Conservation (phyloP, 2,329 filamentous ascomycete genomes). For the Elsinoe batatas region DNA sequence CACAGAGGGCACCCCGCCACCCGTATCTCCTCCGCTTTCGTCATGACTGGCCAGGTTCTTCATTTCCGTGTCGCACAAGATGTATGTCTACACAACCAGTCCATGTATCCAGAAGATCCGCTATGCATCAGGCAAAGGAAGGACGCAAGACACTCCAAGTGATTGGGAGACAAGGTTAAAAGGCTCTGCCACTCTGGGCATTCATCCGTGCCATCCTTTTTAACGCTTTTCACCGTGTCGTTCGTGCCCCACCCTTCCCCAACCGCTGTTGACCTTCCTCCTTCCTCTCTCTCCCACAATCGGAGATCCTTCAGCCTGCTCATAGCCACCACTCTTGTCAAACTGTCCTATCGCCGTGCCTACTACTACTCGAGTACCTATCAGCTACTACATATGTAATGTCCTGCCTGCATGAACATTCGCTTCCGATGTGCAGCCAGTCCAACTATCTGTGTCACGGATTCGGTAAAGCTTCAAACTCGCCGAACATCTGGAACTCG, state of each 20-base stretch:
- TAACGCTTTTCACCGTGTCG: too few species aligned
- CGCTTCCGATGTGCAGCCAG: too few species aligned
- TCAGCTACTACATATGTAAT: too few species aligned
- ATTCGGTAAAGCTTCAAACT: too few species aligned
- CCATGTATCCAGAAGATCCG: not conserved
- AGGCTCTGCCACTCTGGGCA: not conserved
- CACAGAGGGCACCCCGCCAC: not conserved
- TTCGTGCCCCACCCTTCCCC: not conserved
- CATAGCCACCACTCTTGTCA: not conserved
- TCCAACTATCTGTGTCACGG: too few species aligned
- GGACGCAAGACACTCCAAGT: not conserved
- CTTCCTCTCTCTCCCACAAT: too few species aligned
- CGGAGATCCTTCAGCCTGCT: not conserved
- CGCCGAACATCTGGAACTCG: too few species aligned
- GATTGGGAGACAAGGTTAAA: not conserved
- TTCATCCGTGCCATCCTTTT: not conserved
- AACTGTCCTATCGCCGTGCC: not conserved
- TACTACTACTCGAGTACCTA: not conserved
- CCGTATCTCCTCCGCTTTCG: not conserved
- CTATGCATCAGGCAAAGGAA: constrained; percentile 3
- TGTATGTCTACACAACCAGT: not conserved
- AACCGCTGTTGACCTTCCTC: not conserved
- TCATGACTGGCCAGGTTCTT: not conserved
- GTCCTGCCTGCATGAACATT: too few species aligned
- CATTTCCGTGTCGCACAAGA: not conserved